Base-by-base conservation (phyloP, 2,329 filamentous ascomycete species). In the Alternaria burnsii region DNA sequence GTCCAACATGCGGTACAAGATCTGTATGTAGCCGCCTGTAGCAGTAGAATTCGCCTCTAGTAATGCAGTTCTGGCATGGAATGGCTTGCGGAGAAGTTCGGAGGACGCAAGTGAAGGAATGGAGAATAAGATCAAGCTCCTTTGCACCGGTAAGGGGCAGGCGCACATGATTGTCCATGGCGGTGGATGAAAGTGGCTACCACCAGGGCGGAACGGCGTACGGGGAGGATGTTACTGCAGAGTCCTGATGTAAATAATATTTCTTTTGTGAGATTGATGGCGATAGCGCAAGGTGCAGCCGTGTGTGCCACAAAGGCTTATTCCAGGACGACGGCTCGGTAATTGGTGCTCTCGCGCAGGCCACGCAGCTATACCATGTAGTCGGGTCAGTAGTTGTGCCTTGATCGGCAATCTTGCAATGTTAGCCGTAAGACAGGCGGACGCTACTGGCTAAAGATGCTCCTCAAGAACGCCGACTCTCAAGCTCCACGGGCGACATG, bases 321-420 rank as follows among this genome's bases (percentile, higher is more conserved):
- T 55, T 61, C 61, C 61, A 57, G 62, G 63, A 58, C 53, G 47
- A 58, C 46, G 50, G 56, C 54, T 59, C 65, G 68, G 58, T 58
- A 69, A 70, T 71, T 70, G 67, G 67, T 61, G 66, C 40, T 44
- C 36, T 47, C 22, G 47, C 56, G 14, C 12, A 55, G 60, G 55
- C 56, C 56, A 59, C 52, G 59, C 62, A 65, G 60, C 63, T 56
- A 40, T 62, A 60, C 69, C 69, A 64, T 67, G 62, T 67, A 55
- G 65, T 63, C 66, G 66, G 64, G 65, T 56, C 62, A 57, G 63
- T 65, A 51, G 59, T 63, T 26, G 61, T 61, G 63, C 58, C 66
- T 68, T 60, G 52, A 75, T 76, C 69, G 63, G 70, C 66, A 68
- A 72, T 74, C 68, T 66, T 68, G 68, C 68, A 66, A 66, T 60